Evolutionary conservation across 495 filamentous ascomycete genomes (phyloP).

Genomic region (Coniosporium apollinis): DNA sequence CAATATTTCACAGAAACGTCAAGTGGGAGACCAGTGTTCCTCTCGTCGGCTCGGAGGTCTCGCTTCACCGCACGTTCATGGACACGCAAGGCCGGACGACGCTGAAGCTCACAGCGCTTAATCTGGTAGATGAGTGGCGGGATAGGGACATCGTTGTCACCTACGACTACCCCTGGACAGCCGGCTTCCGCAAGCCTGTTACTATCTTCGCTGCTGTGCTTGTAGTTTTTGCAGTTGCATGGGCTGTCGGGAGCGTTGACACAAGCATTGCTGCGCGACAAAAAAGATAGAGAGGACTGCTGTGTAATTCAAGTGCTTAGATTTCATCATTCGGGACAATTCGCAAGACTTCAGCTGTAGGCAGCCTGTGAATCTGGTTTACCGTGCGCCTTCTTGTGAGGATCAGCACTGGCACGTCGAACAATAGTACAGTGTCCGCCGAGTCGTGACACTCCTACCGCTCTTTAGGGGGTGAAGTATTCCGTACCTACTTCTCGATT

Average conservation of each 20-base stretch:
- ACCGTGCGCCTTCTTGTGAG: too few relatives aligned
- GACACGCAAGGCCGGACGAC: constrained; percentile 82
- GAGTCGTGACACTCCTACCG: too few relatives aligned
- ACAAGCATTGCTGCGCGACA: constrained; percentile 53
- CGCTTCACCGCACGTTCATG: constrained; percentile 69
- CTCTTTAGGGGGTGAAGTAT: too few relatives aligned
- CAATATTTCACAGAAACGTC: constrained; percentile 56
- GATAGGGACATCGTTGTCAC: constrained; percentile 67
- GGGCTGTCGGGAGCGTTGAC: constrained; percentile 63
- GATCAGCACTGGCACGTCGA: too few relatives aligned
- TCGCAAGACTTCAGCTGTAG: too few relatives aligned
- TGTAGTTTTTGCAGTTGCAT: constrained; percentile 56
- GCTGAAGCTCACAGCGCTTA: constrained; percentile 63
- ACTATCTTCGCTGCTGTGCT: constrained; percentile 61
- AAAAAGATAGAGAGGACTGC: too few relatives aligned
- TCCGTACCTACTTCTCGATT: too few relatives aligned
- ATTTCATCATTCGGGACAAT: too few relatives aligned
- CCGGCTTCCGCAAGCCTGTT: constrained; percentile 70
- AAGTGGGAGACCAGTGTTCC: constrained; percentile 48
- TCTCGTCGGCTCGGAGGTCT: constrained; percentile 33
- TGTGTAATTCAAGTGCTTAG: too few relatives aligned
- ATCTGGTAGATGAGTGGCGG: constrained; percentile 74
- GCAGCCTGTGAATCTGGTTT: too few relatives aligned
- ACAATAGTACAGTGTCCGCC: too few relatives aligned
- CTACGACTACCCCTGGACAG: constrained; percentile 69